Percentiles rank a stretch among this genome's conserved stretches.
Evolutionary conservation across 192 early-diverging fungal genomes (phyloP).

Genomic region (Rhizophagus prolifer): DNA sequence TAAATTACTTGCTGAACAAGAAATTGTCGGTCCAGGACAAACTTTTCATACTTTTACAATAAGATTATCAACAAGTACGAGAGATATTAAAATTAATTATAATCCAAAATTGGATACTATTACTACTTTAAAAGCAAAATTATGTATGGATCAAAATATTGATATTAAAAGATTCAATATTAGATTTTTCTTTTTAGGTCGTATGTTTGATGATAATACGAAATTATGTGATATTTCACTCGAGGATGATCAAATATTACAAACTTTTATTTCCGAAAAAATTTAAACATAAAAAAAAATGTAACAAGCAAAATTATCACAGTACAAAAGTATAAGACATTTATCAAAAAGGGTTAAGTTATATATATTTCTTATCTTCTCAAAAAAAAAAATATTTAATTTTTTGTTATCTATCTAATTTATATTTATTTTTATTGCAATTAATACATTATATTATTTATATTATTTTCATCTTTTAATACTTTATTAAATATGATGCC

Average conservation of each 20-base stretch:
- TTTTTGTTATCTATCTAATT: too few relatives aligned
- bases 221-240: conserved; percentile 5
- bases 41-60: conserved; percentile 34
- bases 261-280: conserved; percentile 29
- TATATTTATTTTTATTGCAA: too few relatives aligned
- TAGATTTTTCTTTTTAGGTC: conserved; percentile 52
- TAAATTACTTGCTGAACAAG: conserved; percentile 18
- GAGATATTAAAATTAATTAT: conserved; percentile 29
- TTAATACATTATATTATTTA: too few relatives aligned
- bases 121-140: conserved; percentile 31
- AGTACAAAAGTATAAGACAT: too few relatives aligned
- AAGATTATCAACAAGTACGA: conserved; percentile 34
- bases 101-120: conserved; percentile 36
- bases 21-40: background rate
- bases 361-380: too few relatives aligned
- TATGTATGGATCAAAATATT: conserved; percentile 29
- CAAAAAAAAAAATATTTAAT: too few relatives aligned
- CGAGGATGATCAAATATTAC: conserved; percentile 19
- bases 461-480: too few relatives aligned
- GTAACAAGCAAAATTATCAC: too few relatives aligned
- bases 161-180: conserved; percentile 31
- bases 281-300: background rate
- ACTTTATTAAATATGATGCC: too few relatives aligned
- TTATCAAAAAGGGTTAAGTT: too few relatives aligned
- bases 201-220: conserved; percentile 38